phyloP scores from a whole-genome alignment of 176 grass and related monocot genomes.

The Eleusine indica region DNA sequence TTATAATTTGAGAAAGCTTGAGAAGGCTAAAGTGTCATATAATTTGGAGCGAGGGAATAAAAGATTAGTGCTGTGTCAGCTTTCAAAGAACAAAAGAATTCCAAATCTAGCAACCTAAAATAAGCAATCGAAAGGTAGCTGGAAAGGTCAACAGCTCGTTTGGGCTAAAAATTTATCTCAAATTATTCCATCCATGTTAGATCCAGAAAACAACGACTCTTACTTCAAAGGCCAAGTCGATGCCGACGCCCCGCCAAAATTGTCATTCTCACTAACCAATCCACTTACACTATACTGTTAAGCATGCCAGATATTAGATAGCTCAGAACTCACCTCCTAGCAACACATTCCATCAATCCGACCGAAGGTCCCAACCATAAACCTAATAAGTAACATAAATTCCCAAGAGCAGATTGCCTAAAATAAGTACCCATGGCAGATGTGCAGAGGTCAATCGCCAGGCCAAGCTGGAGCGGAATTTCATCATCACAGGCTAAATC shows the following conservation, averaged over 20 bases:
- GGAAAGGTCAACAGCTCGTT: neutral
- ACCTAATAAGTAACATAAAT: conserved; percentile 4
- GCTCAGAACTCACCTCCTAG: neutral
- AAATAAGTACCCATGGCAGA: neutral
- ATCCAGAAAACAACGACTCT: conserved; percentile 13
- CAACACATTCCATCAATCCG: neutral
- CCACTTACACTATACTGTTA: neutral
- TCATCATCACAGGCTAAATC: neutral
- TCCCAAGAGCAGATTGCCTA: neutral
- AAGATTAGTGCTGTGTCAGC: neutral
- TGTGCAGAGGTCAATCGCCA: neutral
- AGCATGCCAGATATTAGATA: neutral
- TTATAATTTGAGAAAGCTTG: too few relatives aligned
- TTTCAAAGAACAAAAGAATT: neutral
- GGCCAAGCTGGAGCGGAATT: neutral
- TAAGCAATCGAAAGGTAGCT: neutral
- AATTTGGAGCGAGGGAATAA: neutral
- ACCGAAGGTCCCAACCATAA: neutral
- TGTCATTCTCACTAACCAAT: neutral
- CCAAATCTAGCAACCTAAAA: neutral
- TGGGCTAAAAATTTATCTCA: neutral
- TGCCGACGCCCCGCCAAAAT: neutral
- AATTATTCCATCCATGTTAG: neutral
- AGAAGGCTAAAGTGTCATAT: too few relatives aligned
- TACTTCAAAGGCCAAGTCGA: neutral